A percentile compares a stretch with the other conserved stretches of the same genome.
phyloP scores from a whole-genome alignment of 345 rosid genomes.

The Balakata baccata region DNA sequence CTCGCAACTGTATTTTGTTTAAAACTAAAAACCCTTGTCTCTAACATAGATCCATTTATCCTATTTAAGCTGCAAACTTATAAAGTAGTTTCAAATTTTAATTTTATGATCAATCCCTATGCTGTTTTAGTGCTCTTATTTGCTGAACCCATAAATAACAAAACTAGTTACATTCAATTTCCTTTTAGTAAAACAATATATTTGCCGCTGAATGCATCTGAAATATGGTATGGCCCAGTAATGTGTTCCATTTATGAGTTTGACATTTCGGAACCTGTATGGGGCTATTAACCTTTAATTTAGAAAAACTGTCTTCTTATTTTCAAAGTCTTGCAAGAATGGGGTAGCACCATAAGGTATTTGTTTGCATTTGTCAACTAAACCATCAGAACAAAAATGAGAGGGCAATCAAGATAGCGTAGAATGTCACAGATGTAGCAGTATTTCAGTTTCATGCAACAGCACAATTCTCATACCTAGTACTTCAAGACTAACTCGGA shows the following conservation, averaged over 20 bases:
- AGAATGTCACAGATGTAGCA: neutral
- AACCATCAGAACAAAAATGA: neutral
- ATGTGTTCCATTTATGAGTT: neutral
- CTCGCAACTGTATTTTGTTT: neutral
- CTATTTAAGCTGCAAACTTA: neutral
- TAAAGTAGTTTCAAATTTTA: neutral
- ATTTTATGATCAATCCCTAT: neutral
- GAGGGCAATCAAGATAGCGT: neutral
- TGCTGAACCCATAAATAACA: neutral
- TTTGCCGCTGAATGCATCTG: neutral
- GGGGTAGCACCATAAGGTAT: neutral
- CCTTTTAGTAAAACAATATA: no score
- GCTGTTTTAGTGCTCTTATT: neutral
- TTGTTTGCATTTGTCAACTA: neutral
- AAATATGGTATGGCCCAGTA: neutral
- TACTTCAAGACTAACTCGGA: neutral
- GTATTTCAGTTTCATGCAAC: neutral
- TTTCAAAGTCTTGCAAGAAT: neutral
- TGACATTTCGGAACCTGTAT: no score
- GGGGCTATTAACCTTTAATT: no score
- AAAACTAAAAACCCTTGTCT: no score
- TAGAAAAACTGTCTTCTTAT: neutral
- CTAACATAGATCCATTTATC: no score
- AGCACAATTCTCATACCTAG: neutral
- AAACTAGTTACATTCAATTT: neutral